Evolutionary conservation across 2,329 filamentous ascomycete species (phyloP).

Genomic region (Xylariaceae sp.): DNA sequence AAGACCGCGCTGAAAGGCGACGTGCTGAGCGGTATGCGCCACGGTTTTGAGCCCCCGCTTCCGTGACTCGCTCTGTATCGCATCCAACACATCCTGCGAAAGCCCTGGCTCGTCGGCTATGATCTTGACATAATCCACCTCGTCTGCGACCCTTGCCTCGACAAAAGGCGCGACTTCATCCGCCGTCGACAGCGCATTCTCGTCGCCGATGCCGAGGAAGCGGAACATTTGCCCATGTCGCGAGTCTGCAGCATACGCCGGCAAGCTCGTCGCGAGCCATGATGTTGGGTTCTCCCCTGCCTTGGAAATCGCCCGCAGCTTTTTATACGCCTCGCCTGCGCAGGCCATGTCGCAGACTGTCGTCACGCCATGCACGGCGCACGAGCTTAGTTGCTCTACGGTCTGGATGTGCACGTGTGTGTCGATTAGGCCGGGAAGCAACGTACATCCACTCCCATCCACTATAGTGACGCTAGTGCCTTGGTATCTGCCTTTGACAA

Average conservation of each 20-base stretch:
- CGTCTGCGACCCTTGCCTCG: conserved; percentile 15
- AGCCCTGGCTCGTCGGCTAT: conserved; percentile 24
- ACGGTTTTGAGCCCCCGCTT: conserved; percentile 24
- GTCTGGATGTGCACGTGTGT: conserved; percentile 23
- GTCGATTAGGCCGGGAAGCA: conserved; percentile 25
- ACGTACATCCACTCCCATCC: conserved; percentile 21
- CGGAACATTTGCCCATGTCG: conserved; percentile 6
- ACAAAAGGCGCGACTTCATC: conserved; percentile 15
- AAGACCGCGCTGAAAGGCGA: conserved; percentile 24
- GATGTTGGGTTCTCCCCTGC: not conserved
- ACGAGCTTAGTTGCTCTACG: conserved; percentile 17
- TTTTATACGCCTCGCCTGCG: conserved; percentile 1
- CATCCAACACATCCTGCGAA: conserved; percentile 20
- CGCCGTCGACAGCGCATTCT: not conserved
- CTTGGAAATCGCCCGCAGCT: conserved; percentile 3
- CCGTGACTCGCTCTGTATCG: conserved; percentile 21
- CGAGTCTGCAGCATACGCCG: conserved; percentile 4
- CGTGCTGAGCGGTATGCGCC: conserved; percentile 25
- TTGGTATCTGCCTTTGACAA: not conserved
- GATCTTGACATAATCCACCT: conserved; percentile 30
- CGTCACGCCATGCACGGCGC: conserved; percentile 18
- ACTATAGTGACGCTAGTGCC: conserved; percentile 8
- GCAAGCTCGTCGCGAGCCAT: conserved; percentile 4
- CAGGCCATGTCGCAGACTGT: conserved; percentile 23
- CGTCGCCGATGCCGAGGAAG: conserved; percentile 3